phyloP scores from a whole-genome alignment of 805 yeast genomes.

The Zygosaccharomyces bisporus region DNA sequence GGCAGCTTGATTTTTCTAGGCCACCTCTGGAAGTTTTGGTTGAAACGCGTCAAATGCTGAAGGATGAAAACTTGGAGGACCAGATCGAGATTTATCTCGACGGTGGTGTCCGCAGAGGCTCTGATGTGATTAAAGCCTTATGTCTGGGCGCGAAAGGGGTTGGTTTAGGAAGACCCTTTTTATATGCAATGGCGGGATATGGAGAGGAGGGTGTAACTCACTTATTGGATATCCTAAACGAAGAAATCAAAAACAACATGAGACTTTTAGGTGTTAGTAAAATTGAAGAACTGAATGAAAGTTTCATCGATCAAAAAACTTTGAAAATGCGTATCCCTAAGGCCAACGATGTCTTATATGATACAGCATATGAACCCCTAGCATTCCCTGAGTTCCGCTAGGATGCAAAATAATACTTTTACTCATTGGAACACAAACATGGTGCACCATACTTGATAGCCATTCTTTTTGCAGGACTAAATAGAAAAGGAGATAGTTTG shows the following conservation, averaged over 20 bases:
- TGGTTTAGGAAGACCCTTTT: conserved; percentile 72
- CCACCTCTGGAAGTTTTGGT: conserved; percentile 61
- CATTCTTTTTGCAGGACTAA: no score
- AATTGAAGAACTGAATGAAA: conserved; percentile 44
- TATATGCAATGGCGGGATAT: conserved; percentile 74
- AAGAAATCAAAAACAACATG: conserved; percentile 63
- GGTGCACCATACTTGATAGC: no score
- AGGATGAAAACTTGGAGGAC: conserved; percentile 40
- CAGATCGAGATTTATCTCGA: conserved; percentile 64
- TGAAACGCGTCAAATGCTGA: conserved; percentile 48
- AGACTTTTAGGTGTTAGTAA: conserved; percentile 57
- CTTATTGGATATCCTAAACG: conserved; percentile 58
- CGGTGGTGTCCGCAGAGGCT: conserved; percentile 75
- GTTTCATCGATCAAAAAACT: conserved; percentile 36
- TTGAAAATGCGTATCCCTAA: conserved; percentile 36
- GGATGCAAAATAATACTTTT: no score
- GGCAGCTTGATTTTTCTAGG: conserved; percentile 60
- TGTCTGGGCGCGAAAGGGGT: conserved; percentile 74
- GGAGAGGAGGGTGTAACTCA: conserved; percentile 70
- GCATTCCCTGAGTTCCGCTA: conserved; percentile 10
- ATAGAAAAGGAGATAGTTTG: no score
- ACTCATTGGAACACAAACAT: no score
- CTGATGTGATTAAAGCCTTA: conserved; percentile 72
- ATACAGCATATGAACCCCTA: conserved; percentile 18
- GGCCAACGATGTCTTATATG: conserved; percentile 29